Base-by-base conservation (phyloP, 2,329 filamentous ascomycete species). In the Paramyrothecium sp. region DNA sequence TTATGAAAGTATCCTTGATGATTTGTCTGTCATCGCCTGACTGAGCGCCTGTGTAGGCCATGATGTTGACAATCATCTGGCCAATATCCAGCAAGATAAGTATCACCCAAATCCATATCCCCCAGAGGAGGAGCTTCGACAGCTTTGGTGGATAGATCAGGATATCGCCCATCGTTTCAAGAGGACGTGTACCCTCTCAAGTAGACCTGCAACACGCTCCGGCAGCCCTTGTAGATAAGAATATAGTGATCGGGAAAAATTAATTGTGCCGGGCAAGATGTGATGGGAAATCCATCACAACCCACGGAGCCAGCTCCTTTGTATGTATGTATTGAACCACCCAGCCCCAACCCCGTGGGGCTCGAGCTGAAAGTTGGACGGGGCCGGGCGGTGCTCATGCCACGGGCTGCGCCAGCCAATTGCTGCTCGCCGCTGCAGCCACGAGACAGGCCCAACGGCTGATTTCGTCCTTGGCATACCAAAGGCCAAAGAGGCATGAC, bases 41-140 rank as follows among this genome's bases (percentile, higher is more conserved):
- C 33, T 38, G 30, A 7, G 51, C 51, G 21, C 51, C 51, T 10
- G 51, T 53, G 30, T 53, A 53, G 16, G 51, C 51, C 51, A 53
- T 53, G 33, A 53, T 53, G 20, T 30, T 34, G 19, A 53, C 30
- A 22, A 53, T 41, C 51, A 53, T 53, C 49, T 30, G 26, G 8
- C 22, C 17, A 20, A 51, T 20, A n/a, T 51, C 49, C 17, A 51
- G 49, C 8, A 51, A 4, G 12, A 26, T 30, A 8, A 51, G 11
- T 20, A 22, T 12, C 7, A 33, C 26, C 30, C 30, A 53, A 38
- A 49, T 10, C 12, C 47, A 21, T n/a, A 46, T 30, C 26, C 5
- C 26, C 26, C 26, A 30, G 26, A 10, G 4, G 26, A 30, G 26
- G 26, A 30, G 26, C 26, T 10, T 30, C 26, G 26, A 10, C 5